These are phyloP conservation scores for Barbatosphaeria neglecta DNA, from an alignment of 495 filamentous ascomycete species.

Conservation along the genomic window DNA sequence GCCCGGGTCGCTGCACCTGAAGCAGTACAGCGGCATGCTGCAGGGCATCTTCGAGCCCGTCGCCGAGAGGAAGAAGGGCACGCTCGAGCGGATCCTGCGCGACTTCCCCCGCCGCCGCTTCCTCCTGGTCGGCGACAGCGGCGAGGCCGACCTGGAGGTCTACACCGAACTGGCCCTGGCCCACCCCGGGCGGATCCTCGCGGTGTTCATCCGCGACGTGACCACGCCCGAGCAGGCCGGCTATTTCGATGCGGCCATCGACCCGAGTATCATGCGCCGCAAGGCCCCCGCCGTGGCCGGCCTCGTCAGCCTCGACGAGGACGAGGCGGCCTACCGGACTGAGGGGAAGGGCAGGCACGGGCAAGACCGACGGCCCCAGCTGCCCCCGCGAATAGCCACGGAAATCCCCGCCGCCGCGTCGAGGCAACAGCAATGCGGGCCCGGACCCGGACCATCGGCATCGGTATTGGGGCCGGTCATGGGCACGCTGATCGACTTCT, in stretches of 20 bases:
- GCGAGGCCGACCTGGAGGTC: conserved; percentile 92
- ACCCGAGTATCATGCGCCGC: conserved; percentile 5
- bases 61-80: conserved; percentile 81
- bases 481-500: conserved; percentile 53
- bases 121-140: conserved; percentile 86
- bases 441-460: no score
- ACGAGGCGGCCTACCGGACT: no score
- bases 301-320: conserved; percentile 4
- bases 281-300: conserved; percentile 11
- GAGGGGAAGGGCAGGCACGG: no score
- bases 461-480: conserved; percentile 22
- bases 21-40: conserved; percentile 89
- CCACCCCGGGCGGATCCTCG: conserved; percentile 69
- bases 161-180: conserved; percentile 85
- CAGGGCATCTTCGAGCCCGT: conserved; percentile 98
- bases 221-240: conserved; percentile 58
- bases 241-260: conserved; percentile 68
- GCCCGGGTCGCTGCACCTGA: conserved; percentile 81
- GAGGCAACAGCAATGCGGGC: no score
- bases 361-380: conserved; percentile 11
- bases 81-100: conserved; percentile 68
- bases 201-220: conserved; percentile 86
- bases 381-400: conserved; percentile 22
- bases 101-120: conserved; percentile 90
- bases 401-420: conserved; percentile 11